Conservation (phyloP, 2,329 filamentous ascomycete genomes). For the Magnaporthiopsis incrustans region DNA sequence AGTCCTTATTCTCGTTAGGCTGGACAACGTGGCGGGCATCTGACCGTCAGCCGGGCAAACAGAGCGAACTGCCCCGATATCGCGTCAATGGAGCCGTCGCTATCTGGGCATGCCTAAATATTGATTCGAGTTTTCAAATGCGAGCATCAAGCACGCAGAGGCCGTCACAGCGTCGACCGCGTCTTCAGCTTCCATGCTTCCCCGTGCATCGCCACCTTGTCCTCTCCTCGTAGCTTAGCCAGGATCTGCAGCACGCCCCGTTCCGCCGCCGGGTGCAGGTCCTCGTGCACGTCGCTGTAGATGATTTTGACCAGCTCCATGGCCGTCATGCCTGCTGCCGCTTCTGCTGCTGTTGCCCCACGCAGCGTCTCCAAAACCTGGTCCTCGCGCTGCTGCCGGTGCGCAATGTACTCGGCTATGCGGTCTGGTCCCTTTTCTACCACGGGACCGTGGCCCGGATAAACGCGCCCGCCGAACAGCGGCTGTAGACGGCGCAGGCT, state of each 20-base stretch:
- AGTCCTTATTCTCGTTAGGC: neutral
- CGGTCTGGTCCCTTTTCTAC: conserved; percentile 64
- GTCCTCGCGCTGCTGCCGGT: conserved; percentile 70
- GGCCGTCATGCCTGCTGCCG: conserved; percentile 46
- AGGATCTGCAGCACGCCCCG: conserved; percentile 72
- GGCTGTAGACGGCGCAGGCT: conserved; percentile 53
- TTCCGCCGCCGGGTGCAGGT: conserved; percentile 67
- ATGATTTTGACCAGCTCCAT: conserved; percentile 85
- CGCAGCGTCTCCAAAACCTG: conserved; percentile 63
- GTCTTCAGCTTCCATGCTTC: conserved; percentile 36
- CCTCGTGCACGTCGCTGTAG: conserved; percentile 71
- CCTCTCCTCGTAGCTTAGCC: conserved; percentile 68
- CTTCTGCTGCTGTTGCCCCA: conserved; percentile 16
- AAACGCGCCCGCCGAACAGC: conserved; percentile 61
- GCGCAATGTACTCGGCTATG: conserved; percentile 75
- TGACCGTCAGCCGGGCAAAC: neutral
- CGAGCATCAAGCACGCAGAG: neutral
- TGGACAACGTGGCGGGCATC: too few species aligned
- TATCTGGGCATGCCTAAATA: too few species aligned
- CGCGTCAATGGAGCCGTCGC: neutral
- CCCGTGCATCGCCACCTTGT: conserved; percentile 42
- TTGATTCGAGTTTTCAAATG: too few species aligned
- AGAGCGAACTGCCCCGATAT: neutral
- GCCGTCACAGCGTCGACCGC: conserved; percentile 30
- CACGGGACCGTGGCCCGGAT: conserved; percentile 81